Conservation (phyloP, 768 basidiomycete species). For the Leucocoprinus birnbaumii region DNA sequence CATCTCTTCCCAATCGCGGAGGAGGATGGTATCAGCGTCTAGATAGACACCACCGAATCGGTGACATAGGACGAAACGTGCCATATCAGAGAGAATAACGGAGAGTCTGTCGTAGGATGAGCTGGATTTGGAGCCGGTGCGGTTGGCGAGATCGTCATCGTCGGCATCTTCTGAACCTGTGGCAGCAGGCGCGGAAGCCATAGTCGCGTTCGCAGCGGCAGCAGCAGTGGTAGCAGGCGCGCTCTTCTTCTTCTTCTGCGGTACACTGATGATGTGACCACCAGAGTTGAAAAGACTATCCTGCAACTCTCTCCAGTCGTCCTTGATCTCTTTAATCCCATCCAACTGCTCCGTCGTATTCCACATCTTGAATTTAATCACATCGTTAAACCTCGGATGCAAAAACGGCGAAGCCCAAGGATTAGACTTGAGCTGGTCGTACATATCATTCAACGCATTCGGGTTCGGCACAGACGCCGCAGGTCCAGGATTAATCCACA, state of each 20-base stretch:
- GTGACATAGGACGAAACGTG: conserved; percentile 92
- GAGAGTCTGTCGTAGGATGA: conserved; percentile 87
- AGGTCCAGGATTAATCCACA: conserved; percentile 96
- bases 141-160: conserved; percentile 60
- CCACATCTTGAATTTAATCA: conserved; percentile 92
- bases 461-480: conserved; percentile 84
- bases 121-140: conserved; percentile 85
- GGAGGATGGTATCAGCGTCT: conserved; percentile 89
- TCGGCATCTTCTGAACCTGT: conserved; percentile 33
- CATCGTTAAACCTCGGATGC: conserved; percentile 82
- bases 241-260: conserved; percentile 31
- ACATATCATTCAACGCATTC: conserved; percentile 79
- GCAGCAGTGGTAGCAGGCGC: conserved; percentile 13
- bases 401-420: conserved; percentile 94
- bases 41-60: conserved; percentile 94
- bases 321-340: conserved; percentile 77
- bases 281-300: conserved; percentile 85
- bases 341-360: conserved; percentile 96
- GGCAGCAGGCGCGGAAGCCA: conserved; percentile 34
- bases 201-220: conserved; percentile 47
- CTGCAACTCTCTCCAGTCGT: conserved; percentile 79
- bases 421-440: conserved; percentile 66
- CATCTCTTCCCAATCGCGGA: conserved; percentile 95
- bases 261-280: conserved; percentile 67
- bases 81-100: conserved; percentile 94